A percentile compares a stretch with the other conserved stretches of the same genome.
Conservation (phyloP, 1,284 basidiomycete genomes). For the Pterulicium gracile region DNA sequence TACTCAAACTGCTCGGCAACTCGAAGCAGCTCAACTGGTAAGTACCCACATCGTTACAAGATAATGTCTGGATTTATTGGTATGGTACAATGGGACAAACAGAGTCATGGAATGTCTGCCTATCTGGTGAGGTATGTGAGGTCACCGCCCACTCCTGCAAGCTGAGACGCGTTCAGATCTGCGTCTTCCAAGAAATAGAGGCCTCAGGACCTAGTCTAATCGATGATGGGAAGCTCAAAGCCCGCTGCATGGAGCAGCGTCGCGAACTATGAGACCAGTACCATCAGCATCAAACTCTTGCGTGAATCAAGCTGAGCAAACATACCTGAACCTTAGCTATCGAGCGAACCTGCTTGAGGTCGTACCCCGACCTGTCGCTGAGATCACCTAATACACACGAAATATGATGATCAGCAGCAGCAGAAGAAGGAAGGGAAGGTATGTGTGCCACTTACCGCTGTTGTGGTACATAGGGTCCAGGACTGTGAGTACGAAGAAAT, state of each 20-base stretch:
- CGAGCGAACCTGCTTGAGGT: constrained; percentile 66
- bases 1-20: too few relatives aligned
- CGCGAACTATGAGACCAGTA: constrained; percentile 37
- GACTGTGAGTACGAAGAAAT: too few relatives aligned
- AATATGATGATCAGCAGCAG: constrained; percentile 3
- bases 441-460: constrained; percentile 37
- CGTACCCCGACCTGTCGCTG: constrained; percentile 67
- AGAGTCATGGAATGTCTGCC: too few relatives aligned
- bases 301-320: constrained; percentile 1
- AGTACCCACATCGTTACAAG: too few relatives aligned
- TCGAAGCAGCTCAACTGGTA: too few relatives aligned
- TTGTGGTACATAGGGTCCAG: constrained; percentile 83
- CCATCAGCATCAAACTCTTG: constrained; percentile 1
- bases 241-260: constrained; percentile 41
- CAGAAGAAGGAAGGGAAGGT: background rate
- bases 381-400: constrained; percentile 48
- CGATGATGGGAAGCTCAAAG: constrained; percentile 25
- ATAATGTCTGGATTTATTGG: too few relatives aligned
- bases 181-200: background rate
- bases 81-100: too few relatives aligned
- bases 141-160: too few relatives aligned
- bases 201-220: background rate
- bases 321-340: constrained; percentile 80
- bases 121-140: too few relatives aligned
- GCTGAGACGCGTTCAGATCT: too few relatives aligned